Evolutionary conservation across 768 basidiomycete genomes (phyloP).

Genomic region (Mycena latifolia): DNA sequence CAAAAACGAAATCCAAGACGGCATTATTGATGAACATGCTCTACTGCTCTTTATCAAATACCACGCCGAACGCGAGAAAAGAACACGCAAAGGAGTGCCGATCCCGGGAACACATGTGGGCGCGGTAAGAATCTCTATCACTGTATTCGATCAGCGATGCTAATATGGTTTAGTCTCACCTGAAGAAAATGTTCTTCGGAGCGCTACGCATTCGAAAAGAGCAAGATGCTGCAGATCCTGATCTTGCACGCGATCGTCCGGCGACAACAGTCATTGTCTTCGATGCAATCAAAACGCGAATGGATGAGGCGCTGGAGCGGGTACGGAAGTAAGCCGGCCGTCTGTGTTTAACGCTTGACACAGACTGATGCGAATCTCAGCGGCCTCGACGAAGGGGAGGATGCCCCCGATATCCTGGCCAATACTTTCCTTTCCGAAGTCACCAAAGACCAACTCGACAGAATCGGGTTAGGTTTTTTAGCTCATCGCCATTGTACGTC

Average conservation of each 20-base stretch:
- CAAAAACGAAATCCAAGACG: neutral
- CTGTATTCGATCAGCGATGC: neutral
- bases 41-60: neutral
- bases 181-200: neutral
- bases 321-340: neutral
- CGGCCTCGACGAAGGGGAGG: neutral
- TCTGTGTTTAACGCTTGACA: slow-evolving; percentile 3
- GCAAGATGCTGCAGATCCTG: neutral
- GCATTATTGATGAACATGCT: neutral
- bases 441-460: neutral
- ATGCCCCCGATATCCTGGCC: neutral
- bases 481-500: neutral
- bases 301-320: neutral
- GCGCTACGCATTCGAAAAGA: neutral
- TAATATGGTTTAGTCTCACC: slow-evolving; percentile 25
- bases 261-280: neutral
- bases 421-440: slow-evolving; percentile 2
- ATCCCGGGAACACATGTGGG: neutral
- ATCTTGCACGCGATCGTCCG: neutral
- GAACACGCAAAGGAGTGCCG: neutral
- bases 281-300: neutral
- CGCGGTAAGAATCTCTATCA: neutral
- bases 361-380: slow-evolving; percentile 25
- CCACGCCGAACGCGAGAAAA: neutral
- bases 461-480: neutral